phyloP scores from a whole-genome alignment of 176 grass and related monocot species.

The Puccinellia tenuiflora region DNA sequence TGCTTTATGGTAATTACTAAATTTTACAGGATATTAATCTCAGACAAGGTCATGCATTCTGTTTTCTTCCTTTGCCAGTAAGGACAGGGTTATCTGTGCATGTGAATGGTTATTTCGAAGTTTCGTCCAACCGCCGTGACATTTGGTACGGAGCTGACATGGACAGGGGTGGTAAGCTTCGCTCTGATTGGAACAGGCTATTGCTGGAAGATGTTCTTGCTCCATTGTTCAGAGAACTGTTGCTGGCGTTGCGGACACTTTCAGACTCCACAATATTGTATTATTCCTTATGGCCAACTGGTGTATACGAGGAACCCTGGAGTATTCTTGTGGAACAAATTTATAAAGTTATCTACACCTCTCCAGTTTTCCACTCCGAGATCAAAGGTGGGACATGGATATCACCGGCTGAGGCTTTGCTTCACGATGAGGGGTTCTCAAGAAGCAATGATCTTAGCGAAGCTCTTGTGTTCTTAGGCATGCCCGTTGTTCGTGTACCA shows the following conservation, averaged over 20 bases:
- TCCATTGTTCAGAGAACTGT: constrained; percentile 76
- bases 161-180: constrained; percentile 96
- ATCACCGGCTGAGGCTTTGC: constrained; percentile 59
- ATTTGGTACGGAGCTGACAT: constrained; percentile 98
- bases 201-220: constrained; percentile 77
- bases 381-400: constrained; percentile 71
- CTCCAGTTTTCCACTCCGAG: constrained; percentile 73
- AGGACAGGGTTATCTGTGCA: constrained; percentile 82
- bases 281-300: constrained; percentile 94
- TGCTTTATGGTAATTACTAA: constrained; percentile 31
- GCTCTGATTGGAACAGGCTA: constrained; percentile 90
- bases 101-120: constrained; percentile 98
- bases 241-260: constrained; percentile 49
- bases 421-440: constrained; percentile 71
- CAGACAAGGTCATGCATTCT: constrained; percentile 84
- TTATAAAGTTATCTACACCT: constrained; percentile 62
- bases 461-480: constrained; percentile 60
- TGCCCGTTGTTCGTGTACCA: constrained; percentile 59
- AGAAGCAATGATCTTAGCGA: constrained; percentile 67
- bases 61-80: constrained; percentile 97
- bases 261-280: constrained; percentile 44
- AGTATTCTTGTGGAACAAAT: constrained; percentile 79
- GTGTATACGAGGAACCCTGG: constrained; percentile 87
- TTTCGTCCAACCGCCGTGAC: constrained; percentile 90
- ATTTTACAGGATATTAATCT: constrained; percentile 69